A percentile compares a stretch with the other conserved stretches of the same genome.
Evolutionary conservation across 768 basidiomycete species (phyloP).

Genomic region (Panellus pusillus): DNA sequence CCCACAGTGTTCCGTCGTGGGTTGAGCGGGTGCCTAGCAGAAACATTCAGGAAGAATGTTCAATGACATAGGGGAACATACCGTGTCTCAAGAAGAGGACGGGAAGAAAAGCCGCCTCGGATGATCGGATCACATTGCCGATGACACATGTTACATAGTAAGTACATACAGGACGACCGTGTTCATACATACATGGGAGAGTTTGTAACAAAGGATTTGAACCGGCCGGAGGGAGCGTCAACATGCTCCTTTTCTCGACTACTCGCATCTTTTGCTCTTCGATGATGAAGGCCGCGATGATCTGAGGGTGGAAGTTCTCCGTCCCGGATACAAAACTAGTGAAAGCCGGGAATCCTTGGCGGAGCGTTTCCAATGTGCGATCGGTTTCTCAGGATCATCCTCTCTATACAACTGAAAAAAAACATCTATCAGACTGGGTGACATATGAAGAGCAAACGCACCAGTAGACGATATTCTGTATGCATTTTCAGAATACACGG

Average conservation of each 20-base stretch:
- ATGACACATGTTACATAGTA: too few relatives aligned
- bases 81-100: too few relatives aligned
- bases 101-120: too few relatives aligned
- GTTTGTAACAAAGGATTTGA: too few relatives aligned
- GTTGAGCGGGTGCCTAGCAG: too few relatives aligned
- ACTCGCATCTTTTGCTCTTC: conserved; percentile 18
- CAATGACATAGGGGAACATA: too few relatives aligned
- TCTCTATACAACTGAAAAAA: conserved; percentile 13
- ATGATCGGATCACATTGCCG: too few relatives aligned
- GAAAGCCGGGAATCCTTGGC: neutral
- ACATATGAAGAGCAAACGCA: neutral
- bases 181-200: too few relatives aligned
- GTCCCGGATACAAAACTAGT: conserved; percentile 5
- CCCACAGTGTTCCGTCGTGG: too few relatives aligned
- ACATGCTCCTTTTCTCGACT: conserved; percentile 10
- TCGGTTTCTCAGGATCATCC: conserved; percentile 6
- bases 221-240: neutral
- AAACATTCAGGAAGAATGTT: too few relatives aligned
- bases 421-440: neutral
- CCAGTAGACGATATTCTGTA: conserved; percentile 6
- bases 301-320: conserved; percentile 16
- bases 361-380: conserved; percentile 12
- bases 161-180: too few relatives aligned
- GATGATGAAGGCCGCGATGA: conserved; percentile 13
- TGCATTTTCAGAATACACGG: conserved; percentile 11